Percentiles rank a stretch among this genome's conserved stretches.
Conservation (phyloP, 257 asterid species). For the Marsdenia floribunda region DNA sequence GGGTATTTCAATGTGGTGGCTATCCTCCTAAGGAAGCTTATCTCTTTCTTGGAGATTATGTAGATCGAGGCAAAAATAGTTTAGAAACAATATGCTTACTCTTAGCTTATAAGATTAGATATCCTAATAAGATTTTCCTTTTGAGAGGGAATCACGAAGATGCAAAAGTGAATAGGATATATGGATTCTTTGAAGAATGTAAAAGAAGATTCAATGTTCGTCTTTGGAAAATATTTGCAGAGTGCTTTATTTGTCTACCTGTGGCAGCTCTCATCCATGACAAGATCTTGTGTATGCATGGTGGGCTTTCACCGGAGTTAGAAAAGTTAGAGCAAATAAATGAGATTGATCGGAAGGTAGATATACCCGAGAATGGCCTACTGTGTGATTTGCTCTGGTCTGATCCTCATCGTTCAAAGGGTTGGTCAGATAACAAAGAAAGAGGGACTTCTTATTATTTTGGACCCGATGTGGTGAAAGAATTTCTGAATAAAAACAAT, state of each 20-base stretch:
- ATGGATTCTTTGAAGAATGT: conserved; percentile 82
- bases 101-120: conserved; percentile 64
- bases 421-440: conserved; percentile 67
- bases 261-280: conserved; percentile 71
- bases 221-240: conserved; percentile 79
- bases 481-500: conserved; percentile 54
- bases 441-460: conserved; percentile 79
- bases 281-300: conserved; percentile 81
- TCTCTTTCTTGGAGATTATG: conserved; percentile 78
- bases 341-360: conserved; percentile 54
- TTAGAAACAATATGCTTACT: conserved; percentile 75
- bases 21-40: conserved; percentile 67
- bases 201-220: conserved; percentile 76
- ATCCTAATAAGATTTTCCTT: conserved; percentile 59
- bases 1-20: conserved; percentile 69
- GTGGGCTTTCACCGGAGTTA: conserved; percentile 73
- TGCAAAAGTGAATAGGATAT: conserved; percentile 74
- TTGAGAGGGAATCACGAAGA: conserved; percentile 82
- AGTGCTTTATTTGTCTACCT: conserved; percentile 73
- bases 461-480: conserved; percentile 67
- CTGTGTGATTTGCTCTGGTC: conserved; percentile 81
- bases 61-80: conserved; percentile 81
- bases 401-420: conserved; percentile 59
- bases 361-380: conserved; percentile 69
- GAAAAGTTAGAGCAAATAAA: conserved; percentile 50